Conservation (phyloP, 768 basidiomycete genomes). For the Dioszegia hungarica region DNA sequence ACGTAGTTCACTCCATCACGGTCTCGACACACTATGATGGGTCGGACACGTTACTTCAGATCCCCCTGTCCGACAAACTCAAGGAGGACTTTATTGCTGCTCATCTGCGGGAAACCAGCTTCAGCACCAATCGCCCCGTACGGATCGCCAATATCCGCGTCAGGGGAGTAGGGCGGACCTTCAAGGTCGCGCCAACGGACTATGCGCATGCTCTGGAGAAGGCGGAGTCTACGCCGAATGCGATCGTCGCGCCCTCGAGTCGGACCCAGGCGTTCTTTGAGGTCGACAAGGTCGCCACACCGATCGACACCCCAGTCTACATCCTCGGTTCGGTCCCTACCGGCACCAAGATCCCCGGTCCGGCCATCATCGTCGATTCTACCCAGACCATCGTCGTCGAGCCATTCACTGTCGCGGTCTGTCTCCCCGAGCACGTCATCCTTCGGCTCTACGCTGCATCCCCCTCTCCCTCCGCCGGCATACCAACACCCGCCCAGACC, state of each 20-base stretch:
- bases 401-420: neutral
- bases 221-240: neutral
- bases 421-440: conserved; percentile 7
- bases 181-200: conserved; percentile 26
- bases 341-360: conserved; percentile 70
- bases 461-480: neutral
- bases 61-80: conserved; percentile 15
- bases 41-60: conserved; percentile 26
- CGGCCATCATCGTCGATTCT: conserved; percentile 87
- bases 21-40: conserved; percentile 27
- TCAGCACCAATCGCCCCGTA: conserved; percentile 22
- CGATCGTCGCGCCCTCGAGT: conserved; percentile 9
- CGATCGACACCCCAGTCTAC: conserved; percentile 3
- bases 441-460: neutral
- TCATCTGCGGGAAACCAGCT: conserved; percentile 29
- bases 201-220: conserved; percentile 17
- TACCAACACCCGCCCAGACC: neutral
- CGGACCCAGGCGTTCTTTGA: conserved; percentile 25
- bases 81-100: conserved; percentile 23
- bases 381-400: conserved; percentile 85
- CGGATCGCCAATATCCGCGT: conserved; percentile 25
- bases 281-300: conserved; percentile 7
- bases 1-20: conserved; percentile 15
- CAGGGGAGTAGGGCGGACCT: conserved; percentile 26
- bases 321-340: conserved; percentile 14